A percentile compares a stretch with the other conserved stretches of the same genome.
phyloP scores from a whole-genome alignment of 352 stramenopile species.

The Globisporangium cystogenes region DNA sequence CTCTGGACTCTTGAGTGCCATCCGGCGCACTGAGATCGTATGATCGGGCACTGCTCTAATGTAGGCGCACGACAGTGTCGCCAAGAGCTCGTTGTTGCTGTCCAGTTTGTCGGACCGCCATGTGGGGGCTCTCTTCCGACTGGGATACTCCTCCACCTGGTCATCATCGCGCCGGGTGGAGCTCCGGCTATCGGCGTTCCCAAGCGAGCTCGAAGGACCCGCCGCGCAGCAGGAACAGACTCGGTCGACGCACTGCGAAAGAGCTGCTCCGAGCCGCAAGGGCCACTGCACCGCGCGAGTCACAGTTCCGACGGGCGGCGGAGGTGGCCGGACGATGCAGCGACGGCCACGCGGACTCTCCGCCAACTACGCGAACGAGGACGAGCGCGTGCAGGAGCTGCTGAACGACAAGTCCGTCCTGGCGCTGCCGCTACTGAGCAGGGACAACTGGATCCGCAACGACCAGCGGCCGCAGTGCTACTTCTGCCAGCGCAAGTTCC shows the following conservation, averaged over 20 bases:
- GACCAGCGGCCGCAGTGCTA: conserved; percentile 66
- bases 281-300: background rate
- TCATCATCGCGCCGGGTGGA: conserved; percentile 1
- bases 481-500: conserved; percentile 76
- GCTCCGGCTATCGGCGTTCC: background rate
- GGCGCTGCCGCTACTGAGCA: conserved; percentile 38
- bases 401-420: conserved; percentile 54
- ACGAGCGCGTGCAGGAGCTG: conserved; percentile 52
- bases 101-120: background rate
- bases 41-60: too few species aligned
- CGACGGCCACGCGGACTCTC: conserved; percentile 44
- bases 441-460: conserved; percentile 73
- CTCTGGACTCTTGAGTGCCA: background rate
- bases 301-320: too few species aligned
- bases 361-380: too few species aligned
- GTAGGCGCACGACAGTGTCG: too few species aligned
- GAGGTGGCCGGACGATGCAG: background rate
- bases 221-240: background rate
- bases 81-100: background rate
- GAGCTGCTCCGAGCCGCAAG: background rate
- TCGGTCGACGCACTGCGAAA: background rate
- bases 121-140: conserved; percentile 6
- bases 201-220: background rate
- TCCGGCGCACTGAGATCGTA: background rate
- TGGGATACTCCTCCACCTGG: conserved; percentile 3